phyloP scores from a whole-genome alignment of 2,329 filamentous ascomycete genomes.

The Grosmannia serpens region DNA sequence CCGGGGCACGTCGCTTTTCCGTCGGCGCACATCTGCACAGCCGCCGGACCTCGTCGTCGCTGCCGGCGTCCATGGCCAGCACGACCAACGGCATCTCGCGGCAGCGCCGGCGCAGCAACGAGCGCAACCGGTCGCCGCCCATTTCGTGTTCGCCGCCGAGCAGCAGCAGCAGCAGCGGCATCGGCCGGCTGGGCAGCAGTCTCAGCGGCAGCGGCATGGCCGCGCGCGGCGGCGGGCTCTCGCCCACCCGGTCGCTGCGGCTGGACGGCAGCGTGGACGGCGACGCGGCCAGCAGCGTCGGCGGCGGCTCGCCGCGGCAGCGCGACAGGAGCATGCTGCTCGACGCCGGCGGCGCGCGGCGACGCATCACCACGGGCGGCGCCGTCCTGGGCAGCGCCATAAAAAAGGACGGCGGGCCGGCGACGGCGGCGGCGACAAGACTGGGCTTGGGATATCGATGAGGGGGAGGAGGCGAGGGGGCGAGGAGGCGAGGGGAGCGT shows the following conservation, averaged over 20 bases:
- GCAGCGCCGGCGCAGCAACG: constrained; percentile 33
- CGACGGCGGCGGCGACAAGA: not conserved
- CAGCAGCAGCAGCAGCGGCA: constrained; percentile 10
- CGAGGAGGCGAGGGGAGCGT: too few relatives aligned
- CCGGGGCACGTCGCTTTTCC: constrained; percentile 5
- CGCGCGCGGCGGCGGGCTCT: constrained; percentile 1
- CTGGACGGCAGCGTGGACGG: constrained; percentile 12
- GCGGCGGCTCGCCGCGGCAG: constrained; percentile 11
- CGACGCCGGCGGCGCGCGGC: constrained; percentile 12
- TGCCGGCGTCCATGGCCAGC: constrained; percentile 27
- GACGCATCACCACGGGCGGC: constrained; percentile 32
- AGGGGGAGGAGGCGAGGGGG: too few relatives aligned
- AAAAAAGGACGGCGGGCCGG: constrained; percentile 1
- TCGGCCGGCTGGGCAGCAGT: constrained; percentile 13
- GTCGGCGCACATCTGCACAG: constrained; percentile 16
- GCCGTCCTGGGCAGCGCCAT: constrained; percentile 15
- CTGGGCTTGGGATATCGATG: too few relatives aligned
- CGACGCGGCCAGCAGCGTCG: not conserved
- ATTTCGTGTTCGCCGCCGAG: constrained; percentile 37
- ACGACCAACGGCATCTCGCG: constrained; percentile 45
- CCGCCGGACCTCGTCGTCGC: constrained; percentile 19
- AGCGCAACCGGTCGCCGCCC: constrained; percentile 40
- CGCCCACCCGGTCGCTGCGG: constrained; percentile 24
- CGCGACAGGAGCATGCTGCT: constrained; percentile 19
- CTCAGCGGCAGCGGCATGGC: constrained; percentile 17